Conservation (phyloP, 2,329 filamentous ascomycete species). For the Periconia digitata region DNA sequence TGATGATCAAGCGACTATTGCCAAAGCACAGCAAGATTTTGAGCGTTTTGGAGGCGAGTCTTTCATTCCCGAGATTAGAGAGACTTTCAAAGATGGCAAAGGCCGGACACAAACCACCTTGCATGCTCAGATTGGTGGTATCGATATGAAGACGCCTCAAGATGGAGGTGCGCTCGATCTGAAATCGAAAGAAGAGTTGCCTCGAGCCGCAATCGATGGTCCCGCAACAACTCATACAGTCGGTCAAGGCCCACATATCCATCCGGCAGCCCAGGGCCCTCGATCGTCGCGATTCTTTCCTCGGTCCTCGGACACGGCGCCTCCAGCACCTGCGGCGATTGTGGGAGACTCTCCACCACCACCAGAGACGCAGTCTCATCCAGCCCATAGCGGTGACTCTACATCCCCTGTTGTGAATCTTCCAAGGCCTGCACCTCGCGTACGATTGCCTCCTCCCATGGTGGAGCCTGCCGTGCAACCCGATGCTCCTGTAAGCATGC, state of each 20-base stretch:
- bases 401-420: conserved; percentile 69
- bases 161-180: conserved; percentile 13
- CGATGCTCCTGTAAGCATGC: conserved; percentile 45
- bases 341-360: conserved; percentile 52
- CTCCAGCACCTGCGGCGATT: conserved; percentile 17
- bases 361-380: conserved; percentile 72
- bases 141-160: conserved; percentile 16
- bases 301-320: conserved; percentile 25
- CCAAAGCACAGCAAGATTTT: conserved; percentile 28
- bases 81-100: conserved; percentile 34
- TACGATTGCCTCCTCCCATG: conserved; percentile 71
- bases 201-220: conserved; percentile 25
- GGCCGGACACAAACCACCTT: conserved; percentile 33
- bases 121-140: conserved; percentile 27
- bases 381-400: conserved; percentile 69
- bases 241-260: conserved; percentile 24
- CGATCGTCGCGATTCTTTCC: conserved; percentile 44
- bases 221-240: conserved; percentile 23
- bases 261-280: conserved; percentile 25
- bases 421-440: conserved; percentile 71
- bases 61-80: conserved; percentile 36
- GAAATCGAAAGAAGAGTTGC: conserved; percentile 30
- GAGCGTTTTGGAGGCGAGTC: conserved; percentile 30
- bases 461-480: conserved; percentile 40
- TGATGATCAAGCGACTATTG: conserved; percentile 28